Evolutionary conservation across 2,329 filamentous ascomycete genomes (phyloP).

Genomic region (Fusarium transvaalense): DNA sequence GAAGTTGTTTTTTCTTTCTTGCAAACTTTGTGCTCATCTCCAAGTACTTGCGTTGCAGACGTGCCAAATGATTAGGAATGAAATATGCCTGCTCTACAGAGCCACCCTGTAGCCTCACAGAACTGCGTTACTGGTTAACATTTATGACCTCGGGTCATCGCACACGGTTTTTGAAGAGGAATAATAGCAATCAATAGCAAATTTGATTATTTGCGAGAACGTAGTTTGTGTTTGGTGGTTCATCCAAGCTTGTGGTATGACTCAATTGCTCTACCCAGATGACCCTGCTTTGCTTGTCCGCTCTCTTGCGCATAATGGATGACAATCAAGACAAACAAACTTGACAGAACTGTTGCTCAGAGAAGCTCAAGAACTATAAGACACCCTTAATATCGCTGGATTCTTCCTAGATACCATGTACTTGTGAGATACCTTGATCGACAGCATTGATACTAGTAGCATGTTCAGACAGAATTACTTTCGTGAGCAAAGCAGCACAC

Average conservation of each 20-base stretch:
- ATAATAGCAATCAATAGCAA: neutral
- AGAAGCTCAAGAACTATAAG: constrained; percentile 15
- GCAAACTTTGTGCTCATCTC: neutral
- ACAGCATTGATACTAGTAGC: neutral
- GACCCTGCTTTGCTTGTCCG: constrained; percentile 3
- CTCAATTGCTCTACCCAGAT: neutral
- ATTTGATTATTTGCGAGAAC: neutral
- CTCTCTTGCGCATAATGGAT: neutral
- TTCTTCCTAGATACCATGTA: neutral
- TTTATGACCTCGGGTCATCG: neutral
- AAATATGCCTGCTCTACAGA: too few species aligned
- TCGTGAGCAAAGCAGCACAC: neutral
- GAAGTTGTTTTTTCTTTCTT: neutral
- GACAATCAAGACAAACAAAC: constrained; percentile 20
- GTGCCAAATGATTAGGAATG: neutral
- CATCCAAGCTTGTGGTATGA: neutral
- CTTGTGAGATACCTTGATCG: neutral
- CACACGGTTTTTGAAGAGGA: too few species aligned
- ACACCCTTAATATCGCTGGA: neutral
- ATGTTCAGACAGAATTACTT: constrained; percentile 5
- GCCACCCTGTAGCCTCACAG: neutral
- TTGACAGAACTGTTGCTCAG: neutral
- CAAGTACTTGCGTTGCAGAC: too few species aligned
- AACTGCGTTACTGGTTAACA: neutral
- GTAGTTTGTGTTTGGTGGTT: neutral